Base-by-base conservation (phyloP, 148 eudicot genomes). In the Silene uniflora region DNA sequence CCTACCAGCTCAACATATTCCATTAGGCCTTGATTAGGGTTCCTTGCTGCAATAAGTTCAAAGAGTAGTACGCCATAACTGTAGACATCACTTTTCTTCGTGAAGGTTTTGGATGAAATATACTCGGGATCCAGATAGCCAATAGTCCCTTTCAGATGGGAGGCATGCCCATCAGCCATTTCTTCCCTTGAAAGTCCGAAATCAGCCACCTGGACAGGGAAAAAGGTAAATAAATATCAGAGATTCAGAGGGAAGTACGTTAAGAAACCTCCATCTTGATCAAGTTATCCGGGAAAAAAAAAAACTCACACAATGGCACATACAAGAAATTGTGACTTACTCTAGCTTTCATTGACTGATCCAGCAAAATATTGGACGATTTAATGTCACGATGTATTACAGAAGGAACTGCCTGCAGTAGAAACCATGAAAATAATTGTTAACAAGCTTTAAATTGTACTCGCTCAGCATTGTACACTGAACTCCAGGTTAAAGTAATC, bases 151-250 rank as follows among this genome's bases (percentile, higher is more conserved):
- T 78, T 88, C 76, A 94, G 62, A 79, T 94, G 88, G 19, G 88
- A 81, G 13, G 82, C 89, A 65, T 89, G 89, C 65, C 84, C 87
- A 59, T 81, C 85, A 60, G 87, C 83, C 85, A 84, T 78, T 75
- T 91, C 98, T 85, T 94, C 98, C 77, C 95, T 88, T 73, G 98
- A 94, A 77, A 94, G 91, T 76, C 98, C 98, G 76, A 94, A 94
- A 84, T 94, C 98, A 65, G 98, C 90, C 25, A 94, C 98, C 98
- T 93, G 77, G 10, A 54, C 75, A 49, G 35, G 24, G 25, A 35
- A 35, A 35, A 44, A 35, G 7, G 66, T 21, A 12, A 4, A 47
- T 24, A 61, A 19, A 10, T 39, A 19, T 52, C 16, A 17, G 60
- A 56, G 3, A 3, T 14, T 52, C 16, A 17, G 60, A 56, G 3